Evolutionary conservation across 345 rosid species (phyloP), one percentile per base, ranked within the genome.

Genomic region (Heritiera littoralis): DNA sequence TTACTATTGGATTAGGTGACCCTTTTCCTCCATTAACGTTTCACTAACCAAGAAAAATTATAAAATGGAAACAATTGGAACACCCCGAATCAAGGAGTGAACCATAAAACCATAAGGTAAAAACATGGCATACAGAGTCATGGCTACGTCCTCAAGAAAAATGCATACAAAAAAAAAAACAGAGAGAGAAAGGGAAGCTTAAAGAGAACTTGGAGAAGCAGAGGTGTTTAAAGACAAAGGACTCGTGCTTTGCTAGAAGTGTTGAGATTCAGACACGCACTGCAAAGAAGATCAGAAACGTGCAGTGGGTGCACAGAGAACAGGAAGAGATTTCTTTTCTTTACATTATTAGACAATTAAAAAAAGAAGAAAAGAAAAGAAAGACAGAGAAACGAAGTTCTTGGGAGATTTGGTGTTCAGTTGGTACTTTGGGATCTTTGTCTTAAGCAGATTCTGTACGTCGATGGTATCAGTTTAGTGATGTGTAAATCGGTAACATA

Each of bases 1-100:
- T 74, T 80, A 80, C 81, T 77, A 66, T 77, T 46, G 89, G 80
- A 83, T 83, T 86, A 77, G 88, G 79, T 79, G 84, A 77, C 63
- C 59, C 71, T 69, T 69, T 81, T 80, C 83, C 85, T 83, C 86
- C 89, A 85, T 83, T 65, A 82, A 81, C 56, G 80, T 55, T 17
- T 75, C 49, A 51, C 38, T 69, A 41, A 80, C 68, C 51, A 59
- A 71, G 75, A 67, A 69, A 58, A 35, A 5, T 56, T 11, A 59
- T 41, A 52, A 58, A 58, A 35, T 56, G 66, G 18, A 9, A 56
- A 56, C n/a, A 38, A 35, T 43, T 6, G 14, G 28, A 52, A 9
- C 45, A 52, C 14, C 77, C 11, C 15, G 55, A 46, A 20, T 5
- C 45, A 48, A 30, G 49, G 0, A 66, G 46, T 15, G 40, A 49